phyloP scores from a whole-genome alignment of 257 asterid genomes.

The Paraleonurus japonicus region DNA sequence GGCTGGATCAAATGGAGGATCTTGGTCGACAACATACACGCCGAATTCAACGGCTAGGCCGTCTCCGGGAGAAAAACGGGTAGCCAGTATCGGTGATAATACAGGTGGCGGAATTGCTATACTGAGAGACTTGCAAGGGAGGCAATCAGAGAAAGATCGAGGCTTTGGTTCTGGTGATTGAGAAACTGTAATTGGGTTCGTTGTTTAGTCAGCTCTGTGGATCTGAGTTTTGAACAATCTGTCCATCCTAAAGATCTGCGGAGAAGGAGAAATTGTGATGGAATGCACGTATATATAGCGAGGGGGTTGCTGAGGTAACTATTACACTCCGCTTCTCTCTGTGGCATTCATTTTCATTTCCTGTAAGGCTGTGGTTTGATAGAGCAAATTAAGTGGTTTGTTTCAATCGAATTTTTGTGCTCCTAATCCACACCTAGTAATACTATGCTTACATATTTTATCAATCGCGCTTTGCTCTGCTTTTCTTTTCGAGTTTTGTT shows the following conservation, averaged over 20 bases:
- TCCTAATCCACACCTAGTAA: no score
- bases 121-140: slow-evolving; percentile 44
- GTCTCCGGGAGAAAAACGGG: slow-evolving; percentile 43
- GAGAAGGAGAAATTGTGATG: background rate
- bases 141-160: slow-evolving; percentile 40
- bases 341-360: no score
- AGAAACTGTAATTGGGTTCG: background rate
- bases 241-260: background rate
- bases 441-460: no score
- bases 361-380: no score
- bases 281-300: background rate
- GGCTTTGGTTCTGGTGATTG: slow-evolving; percentile 48
- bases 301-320: no score
- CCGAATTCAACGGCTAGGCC: slow-evolving; percentile 43
- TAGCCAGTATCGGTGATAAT: slow-evolving; percentile 33
- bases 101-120: slow-evolving; percentile 29
- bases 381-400: no score
- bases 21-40: slow-evolving; percentile 73
- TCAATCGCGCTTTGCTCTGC: no score
- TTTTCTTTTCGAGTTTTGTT: no score
- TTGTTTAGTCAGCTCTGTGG: no score
- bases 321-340: no score
- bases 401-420: no score
- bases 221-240: background rate
- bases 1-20: slow-evolving; percentile 89